Base-by-base conservation (phyloP, 75 land plant genomes). In the Larix kaempferi region DNA sequence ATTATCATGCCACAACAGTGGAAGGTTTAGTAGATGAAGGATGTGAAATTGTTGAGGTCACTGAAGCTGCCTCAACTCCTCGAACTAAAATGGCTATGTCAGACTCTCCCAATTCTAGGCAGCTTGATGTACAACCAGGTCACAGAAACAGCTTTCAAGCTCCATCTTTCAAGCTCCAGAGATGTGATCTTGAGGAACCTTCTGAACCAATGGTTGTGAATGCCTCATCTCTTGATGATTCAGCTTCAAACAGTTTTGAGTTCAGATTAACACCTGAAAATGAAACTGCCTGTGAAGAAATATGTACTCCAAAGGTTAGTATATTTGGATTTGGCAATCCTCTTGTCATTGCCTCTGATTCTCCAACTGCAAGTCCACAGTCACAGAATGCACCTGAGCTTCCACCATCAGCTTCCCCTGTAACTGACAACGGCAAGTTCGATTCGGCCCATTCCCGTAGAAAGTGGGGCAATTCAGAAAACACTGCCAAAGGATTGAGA, bases 381-480 rank as follows among this genome's bases (percentile, higher is more conserved):
- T 69, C 21, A 39, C 52, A n/a, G 22, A 37, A 2, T n/a, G 11
- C 41, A 4, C n/a, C 7, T 44, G n/a, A 21, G 52, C 41, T 44
- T 69, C 3, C 23, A 69, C 15, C 25, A 41, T 41, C 44, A 69
- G n/a, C 29, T 8, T 21, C 12, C 33, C 52, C 72, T 39, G 49
- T 67, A 67, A 22, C 72, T 39, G 52, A 67, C 39, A 44, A 67
- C 21, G 49, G 72, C 16, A 67, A 67, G 4, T 67, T 11, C 39
- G 23, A 67, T 67, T 41, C 52, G 39, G 1, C 10, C 0, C 15
- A 67, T 39, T 67, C 72, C 10, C 72, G 52, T 67, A 67, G 21
- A 67, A 67, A 6, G 33, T 67, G 72, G 72, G 72, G 72, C 44
- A 67, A 35, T n/a, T 67, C 23, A 39, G 23, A 67, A 17, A 67